phyloP scores from a whole-genome alignment of 305 asterid genomes.

The Fraxinus nigra region DNA sequence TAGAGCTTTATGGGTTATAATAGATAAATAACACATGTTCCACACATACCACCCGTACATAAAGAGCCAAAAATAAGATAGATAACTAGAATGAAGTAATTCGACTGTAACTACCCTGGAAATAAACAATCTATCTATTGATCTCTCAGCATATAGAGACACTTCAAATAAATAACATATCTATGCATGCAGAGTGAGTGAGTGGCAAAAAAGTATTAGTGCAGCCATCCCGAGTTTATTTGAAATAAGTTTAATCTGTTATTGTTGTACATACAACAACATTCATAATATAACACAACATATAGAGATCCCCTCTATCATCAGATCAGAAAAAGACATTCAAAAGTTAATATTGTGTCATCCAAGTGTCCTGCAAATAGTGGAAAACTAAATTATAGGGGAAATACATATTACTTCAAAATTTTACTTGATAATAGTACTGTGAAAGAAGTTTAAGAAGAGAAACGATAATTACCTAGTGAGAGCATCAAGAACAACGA shows the following conservation, averaged over 20 bases:
- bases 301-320: neutral
- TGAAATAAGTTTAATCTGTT: neutral
- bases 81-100: neutral
- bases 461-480: slow-evolving; percentile 48
- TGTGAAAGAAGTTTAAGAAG: neutral
- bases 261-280: neutral
- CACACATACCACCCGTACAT: neutral
- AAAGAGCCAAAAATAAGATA: neutral
- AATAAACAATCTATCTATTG: neutral
- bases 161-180: neutral
- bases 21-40: neutral
- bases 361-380: neutral
- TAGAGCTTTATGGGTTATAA: slow-evolving; percentile 11
- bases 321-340: neutral
- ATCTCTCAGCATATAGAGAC: neutral
- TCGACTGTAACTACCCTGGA: neutral
- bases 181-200: neutral
- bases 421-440: neutral
- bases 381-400: neutral
- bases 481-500: slow-evolving; percentile 86
- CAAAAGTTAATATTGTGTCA: neutral
- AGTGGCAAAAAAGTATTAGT: neutral
- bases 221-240: neutral
- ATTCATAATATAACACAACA: neutral
- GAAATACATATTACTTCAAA: neutral